Percentiles rank a stretch among this genome's conserved stretches.
Conservation (phyloP, 306 rosid species). For the Vachellia collinsii region DNA sequence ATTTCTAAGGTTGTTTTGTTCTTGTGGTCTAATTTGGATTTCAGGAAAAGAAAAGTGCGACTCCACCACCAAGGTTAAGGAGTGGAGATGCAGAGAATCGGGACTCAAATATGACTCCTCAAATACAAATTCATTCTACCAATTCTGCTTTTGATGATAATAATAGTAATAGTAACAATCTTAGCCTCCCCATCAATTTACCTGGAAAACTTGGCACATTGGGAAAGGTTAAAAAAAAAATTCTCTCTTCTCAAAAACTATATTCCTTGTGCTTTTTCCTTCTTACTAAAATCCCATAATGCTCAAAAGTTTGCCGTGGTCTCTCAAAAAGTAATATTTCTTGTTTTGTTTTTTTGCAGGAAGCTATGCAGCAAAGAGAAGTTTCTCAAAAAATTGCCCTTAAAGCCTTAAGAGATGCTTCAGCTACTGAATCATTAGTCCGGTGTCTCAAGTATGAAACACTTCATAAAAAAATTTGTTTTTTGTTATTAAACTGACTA, state of each 20-base stretch:
- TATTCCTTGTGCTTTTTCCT: no score
- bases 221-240: no score
- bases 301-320: no score
- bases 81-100: slow-evolving; percentile 57
- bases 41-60: slow-evolving; percentile 71
- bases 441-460: slow-evolving; percentile 69
- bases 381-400: no score
- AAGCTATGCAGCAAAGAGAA: no score
- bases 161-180: slow-evolving; percentile 43
- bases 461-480: neutral
- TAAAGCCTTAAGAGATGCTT: slow-evolving; percentile 80
- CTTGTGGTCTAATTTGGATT: neutral
- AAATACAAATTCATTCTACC: slow-evolving; percentile 48
- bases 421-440: slow-evolving; percentile 78
- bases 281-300: no score
- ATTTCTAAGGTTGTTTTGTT: neutral
- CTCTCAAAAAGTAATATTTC: no score
- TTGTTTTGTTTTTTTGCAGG: no score
- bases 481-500: neutral
- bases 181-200: slow-evolving; percentile 55
- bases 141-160: slow-evolving; percentile 54
- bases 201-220: no score
- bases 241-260: no score
- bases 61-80: slow-evolving; percentile 57
- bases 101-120: slow-evolving; percentile 45